Evolutionary conservation across 139 green algal genomes (phyloP).

Genomic region (Picochlorum sp.): DNA sequence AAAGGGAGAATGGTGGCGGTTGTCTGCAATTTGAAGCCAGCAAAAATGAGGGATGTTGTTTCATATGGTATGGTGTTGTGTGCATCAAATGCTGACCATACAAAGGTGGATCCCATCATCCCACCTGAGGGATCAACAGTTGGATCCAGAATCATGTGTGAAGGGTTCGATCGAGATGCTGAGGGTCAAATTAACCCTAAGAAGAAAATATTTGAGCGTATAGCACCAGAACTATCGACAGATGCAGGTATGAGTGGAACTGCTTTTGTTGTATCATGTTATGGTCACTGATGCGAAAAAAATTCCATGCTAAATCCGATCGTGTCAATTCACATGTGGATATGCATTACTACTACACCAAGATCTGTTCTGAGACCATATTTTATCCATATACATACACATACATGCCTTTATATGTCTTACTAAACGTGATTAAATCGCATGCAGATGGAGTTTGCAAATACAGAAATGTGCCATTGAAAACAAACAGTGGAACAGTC

Average conservation of each 20-base stretch:
- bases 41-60: conserved; percentile 89
- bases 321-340: conserved; percentile 3
- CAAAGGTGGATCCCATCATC: conserved; percentile 71
- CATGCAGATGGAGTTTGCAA: conserved; percentile 44
- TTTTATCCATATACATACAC: not conserved
- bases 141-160: conserved; percentile 65
- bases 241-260: conserved; percentile 35
- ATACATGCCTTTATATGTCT: not conserved
- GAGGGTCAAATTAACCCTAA: conserved; percentile 74
- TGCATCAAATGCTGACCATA: conserved; percentile 70
- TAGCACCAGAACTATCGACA: conserved; percentile 65
- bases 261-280: not conserved
- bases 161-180: conserved; percentile 37
- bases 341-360: conserved; percentile 5
- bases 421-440: not conserved
- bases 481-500: conserved; percentile 58
- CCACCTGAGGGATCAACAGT: conserved; percentile 67
- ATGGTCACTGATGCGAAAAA: conserved; percentile 1
- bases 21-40: conserved; percentile 92
- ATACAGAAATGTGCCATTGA: conserved; percentile 71
- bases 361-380: conserved; percentile 14
- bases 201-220: conserved; percentile 81
- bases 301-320: conserved; percentile 1
- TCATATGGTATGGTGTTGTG: conserved; percentile 87
- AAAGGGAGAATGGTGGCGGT: conserved; percentile 62